Percentiles rank a stretch among this genome's conserved stretches.
Evolutionary conservation across 164 flowering plant genomes (phyloP).

Genomic region (Vitis riparia): DNA sequence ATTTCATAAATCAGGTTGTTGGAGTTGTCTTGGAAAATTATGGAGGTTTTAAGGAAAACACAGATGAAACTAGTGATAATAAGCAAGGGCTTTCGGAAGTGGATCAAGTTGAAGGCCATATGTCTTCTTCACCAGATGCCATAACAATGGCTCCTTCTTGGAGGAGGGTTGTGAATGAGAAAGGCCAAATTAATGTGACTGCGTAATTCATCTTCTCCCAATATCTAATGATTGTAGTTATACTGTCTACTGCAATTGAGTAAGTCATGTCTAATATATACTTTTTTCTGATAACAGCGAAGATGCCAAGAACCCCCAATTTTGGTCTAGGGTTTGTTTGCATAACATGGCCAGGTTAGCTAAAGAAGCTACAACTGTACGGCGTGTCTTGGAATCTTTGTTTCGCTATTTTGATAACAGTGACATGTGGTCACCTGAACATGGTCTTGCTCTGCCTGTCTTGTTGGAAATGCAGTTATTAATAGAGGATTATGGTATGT

Average conservation of each 20-base stretch:
- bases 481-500: conserved; percentile 26
- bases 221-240: too few species aligned
- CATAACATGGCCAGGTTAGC: conserved; percentile 38
- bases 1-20: conserved; percentile 24
- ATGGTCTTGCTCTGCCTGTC: conserved; percentile 29
- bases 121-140: conserved; percentile 12
- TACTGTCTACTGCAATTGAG: too few species aligned
- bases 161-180: conserved; percentile 32
- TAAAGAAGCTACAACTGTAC: conserved; percentile 35
- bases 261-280: too few species aligned
- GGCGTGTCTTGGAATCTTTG: conserved; percentile 36
- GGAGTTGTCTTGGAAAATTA: conserved; percentile 34
- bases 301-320: conserved; percentile 28
- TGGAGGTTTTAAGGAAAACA: conserved; percentile 7
- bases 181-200: conserved; percentile 20
- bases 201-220: conserved; percentile 8
- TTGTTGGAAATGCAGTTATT: conserved; percentile 31
- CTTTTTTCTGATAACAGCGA: conserved; percentile 17
- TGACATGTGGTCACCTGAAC: conserved; percentile 27
- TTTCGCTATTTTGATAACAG: conserved; percentile 31
- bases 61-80: conserved; percentile 4
- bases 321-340: conserved; percentile 41
- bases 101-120: neutral
- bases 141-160: conserved; percentile 26
- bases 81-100: conserved; percentile 2